phyloP scores from a whole-genome alignment of 768 basidiomycete genomes.

The Macrolepiota fuliginosa region DNA sequence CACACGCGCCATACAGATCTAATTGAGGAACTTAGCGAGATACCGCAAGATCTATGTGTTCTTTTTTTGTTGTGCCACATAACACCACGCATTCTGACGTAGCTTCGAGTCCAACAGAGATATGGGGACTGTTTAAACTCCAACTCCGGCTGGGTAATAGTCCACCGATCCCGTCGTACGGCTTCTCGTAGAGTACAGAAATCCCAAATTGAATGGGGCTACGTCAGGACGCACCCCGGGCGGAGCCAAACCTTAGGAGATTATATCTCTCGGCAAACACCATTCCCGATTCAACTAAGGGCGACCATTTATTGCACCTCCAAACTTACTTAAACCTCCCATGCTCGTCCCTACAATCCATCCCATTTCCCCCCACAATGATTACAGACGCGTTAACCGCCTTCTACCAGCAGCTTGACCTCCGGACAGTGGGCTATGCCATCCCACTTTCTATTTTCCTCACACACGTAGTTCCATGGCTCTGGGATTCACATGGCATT shows the following conservation, averaged over 20 bases:
- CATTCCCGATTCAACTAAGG: constrained; percentile 8
- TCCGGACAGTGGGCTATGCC: constrained; percentile 22
- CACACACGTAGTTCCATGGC: constrained; percentile 45
- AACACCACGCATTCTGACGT: neutral
- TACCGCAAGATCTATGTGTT: neutral
- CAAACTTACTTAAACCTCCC: constrained; percentile 6
- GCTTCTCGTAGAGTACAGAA: neutral
- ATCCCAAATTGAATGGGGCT: neutral
- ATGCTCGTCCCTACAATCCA: constrained; percentile 6
- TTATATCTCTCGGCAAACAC: constrained; percentile 22
- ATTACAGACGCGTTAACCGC: constrained; percentile 20
- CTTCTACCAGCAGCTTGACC: constrained; percentile 20
- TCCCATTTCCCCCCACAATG: constrained; percentile 21
- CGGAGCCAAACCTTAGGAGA: constrained; percentile 1
- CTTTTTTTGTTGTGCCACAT: too few species aligned
- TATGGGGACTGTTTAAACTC: neutral
- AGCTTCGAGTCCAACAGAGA: neutral
- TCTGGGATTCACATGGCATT: constrained; percentile 58
- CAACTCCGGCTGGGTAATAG: neutral
- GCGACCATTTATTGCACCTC: constrained; percentile 5
- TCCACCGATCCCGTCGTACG: constrained; percentile 3
- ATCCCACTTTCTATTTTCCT: constrained; percentile 29
- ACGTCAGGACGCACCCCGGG: neutral
- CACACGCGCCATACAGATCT: neutral
- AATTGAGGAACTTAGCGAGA: neutral